These are phyloP conservation scores for Lindgomyces ingoldianus DNA, from an alignment of 495 filamentous ascomycete species.

Conservation along the genomic window DNA sequence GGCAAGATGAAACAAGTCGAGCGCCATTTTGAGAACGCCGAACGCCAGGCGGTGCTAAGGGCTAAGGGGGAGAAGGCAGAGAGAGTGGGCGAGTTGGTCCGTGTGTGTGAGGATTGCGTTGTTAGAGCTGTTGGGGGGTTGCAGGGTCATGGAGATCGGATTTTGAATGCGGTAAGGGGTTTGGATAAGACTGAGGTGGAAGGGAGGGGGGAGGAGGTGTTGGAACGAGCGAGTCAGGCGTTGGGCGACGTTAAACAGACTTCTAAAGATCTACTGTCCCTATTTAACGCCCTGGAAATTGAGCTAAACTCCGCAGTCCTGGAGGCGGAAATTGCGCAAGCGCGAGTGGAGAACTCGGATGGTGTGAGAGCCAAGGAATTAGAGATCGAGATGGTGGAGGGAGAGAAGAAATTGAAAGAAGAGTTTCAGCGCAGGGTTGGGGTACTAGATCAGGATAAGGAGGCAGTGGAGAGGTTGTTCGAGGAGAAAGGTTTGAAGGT, in stretches of 20 bases:
- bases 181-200: constrained; percentile 20
- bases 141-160: constrained; percentile 37
- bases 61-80: constrained; percentile 28
- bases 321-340: constrained; percentile 39
- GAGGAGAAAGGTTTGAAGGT: constrained; percentile 30
- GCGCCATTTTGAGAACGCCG: constrained; percentile 47
- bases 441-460: constrained; percentile 33
- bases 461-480: constrained; percentile 25
- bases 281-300: constrained; percentile 41
- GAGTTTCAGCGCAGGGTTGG: constrained; percentile 41
- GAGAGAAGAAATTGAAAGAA: constrained; percentile 31
- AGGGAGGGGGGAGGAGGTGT: constrained; percentile 27
- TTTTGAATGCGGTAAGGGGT: constrained; percentile 35
- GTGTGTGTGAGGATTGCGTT: constrained; percentile 40
- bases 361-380: constrained; percentile 31
- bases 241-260: constrained; percentile 31
- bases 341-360: constrained; percentile 20
- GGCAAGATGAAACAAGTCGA: constrained; percentile 47
- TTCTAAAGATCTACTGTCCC: constrained; percentile 39
- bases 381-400: constrained; percentile 31
- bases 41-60: constrained; percentile 33
- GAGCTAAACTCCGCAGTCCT: constrained; percentile 31
- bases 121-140: constrained; percentile 41
- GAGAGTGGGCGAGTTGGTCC: constrained; percentile 36
- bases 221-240: constrained; percentile 31